phyloP scores from a whole-genome alignment of 2,329 filamentous ascomycete genomes.

The Diaporthe vaccinii region DNA sequence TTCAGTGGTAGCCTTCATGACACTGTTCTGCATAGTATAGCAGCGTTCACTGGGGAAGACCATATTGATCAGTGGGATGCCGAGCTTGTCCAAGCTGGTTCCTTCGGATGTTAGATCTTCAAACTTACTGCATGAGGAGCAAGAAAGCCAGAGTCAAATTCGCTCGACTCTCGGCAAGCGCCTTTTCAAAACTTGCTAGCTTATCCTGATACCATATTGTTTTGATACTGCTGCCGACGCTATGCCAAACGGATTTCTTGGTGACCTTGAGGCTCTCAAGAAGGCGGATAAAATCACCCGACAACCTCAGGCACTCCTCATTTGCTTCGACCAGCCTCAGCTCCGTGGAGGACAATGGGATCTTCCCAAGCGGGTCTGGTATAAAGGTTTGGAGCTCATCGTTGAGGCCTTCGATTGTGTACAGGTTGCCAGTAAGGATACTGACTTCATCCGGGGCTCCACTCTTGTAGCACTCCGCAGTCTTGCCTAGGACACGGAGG shows the following conservation, averaged over 20 bases:
- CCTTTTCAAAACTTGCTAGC: background rate
- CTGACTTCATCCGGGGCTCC: background rate
- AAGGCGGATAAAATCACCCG: conserved; percentile 1
- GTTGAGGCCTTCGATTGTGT: background rate
- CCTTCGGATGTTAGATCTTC: background rate
- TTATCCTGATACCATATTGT: background rate
- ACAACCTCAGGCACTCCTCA: background rate
- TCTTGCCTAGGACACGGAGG: background rate
- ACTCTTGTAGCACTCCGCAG: background rate
- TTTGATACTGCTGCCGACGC: background rate
- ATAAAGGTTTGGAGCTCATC: background rate
- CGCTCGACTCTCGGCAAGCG: background rate
- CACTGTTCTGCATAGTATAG: background rate
- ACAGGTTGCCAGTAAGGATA: background rate
- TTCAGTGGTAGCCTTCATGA: background rate
- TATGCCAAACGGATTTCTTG: background rate
- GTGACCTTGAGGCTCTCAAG: background rate
- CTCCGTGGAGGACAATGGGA: background rate
- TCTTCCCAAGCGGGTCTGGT: background rate
- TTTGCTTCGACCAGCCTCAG: background rate
- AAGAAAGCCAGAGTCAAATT: background rate
- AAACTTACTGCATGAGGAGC: background rate
- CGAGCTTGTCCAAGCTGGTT: background rate
- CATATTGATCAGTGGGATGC: background rate
- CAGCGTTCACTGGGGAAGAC: background rate